Base-by-base conservation (phyloP, 1,284 basidiomycete genomes). In the Porodaedalea pini region DNA sequence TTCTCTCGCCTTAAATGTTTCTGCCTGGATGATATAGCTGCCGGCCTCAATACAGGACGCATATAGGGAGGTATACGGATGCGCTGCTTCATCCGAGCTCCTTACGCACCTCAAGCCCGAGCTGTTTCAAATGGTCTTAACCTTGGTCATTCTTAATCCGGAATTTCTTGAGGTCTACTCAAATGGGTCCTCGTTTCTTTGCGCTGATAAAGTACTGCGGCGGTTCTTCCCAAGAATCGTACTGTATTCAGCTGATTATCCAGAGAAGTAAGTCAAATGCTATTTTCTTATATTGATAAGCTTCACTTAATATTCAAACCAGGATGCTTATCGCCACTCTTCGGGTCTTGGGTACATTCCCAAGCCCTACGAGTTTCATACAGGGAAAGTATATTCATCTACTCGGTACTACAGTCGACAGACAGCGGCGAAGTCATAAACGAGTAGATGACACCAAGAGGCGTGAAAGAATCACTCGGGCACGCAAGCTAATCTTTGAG, bases 191-290 rank as follows among this genome's bases (percentile, higher is more conserved):
- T n/a, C n/a, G n/a, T n/a, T n/a, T n/a, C n/a, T n/a, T n/a, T n/a
- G n/a, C n/a, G n/a, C n/a, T n/a, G n/a, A n/a, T n/a, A n/a, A n/a
- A n/a, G n/a, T n/a, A n/a, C n/a, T n/a, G n/a, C n/a, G n/a, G n/a
- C n/a, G n/a, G n/a, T n/a, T n/a, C n/a, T n/a, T n/a, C n/a, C n/a
- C n/a, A n/a, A n/a, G n/a, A n/a, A n/a, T 75, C 21, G 69, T 74
- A 32, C 67, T 67, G 15, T 74, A 75, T 56, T 70, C 71, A 7
- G 72, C 72, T 1, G 73, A 75, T 63, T 75, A 75, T 61, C 74
- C 72, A 2, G 73, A 75, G 59, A 74, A 71, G 73, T 73, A 57
- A 52, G 66, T 66, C 52, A 15, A 17, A 6, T 27, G 10, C 6
- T 48, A 11, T 36, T 23, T 29, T 32, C 13, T 49, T 23, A 27